A percentile compares a stretch with the other conserved stretches of the same genome.
These are phyloP conservation scores for Mrakia blollopis DNA, from an alignment of 768 basidiomycete species.

Conservation along the genomic window DNA sequence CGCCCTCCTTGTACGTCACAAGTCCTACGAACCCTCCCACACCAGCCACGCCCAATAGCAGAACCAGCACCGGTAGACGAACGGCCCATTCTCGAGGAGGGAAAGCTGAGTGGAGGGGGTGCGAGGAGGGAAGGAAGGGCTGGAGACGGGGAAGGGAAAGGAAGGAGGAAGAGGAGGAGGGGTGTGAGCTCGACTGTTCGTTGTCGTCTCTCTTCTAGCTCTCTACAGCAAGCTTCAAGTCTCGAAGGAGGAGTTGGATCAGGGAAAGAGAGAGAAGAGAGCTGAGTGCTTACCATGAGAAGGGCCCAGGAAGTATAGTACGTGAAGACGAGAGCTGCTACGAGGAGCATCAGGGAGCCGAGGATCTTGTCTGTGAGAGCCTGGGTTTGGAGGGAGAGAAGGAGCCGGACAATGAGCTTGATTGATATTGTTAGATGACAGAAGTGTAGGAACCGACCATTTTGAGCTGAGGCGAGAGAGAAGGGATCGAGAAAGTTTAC, in stretches of 20 bases:
- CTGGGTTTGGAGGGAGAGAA: slow-evolving; percentile 45
- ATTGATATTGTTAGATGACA: no score
- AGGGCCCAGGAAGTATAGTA: slow-evolving; percentile 88
- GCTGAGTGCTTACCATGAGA: background rate
- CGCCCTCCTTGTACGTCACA: slow-evolving; percentile 69
- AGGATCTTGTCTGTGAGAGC: slow-evolving; percentile 72
- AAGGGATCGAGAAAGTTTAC: no score
- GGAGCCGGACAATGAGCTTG: background rate
- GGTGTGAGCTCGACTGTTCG: background rate
- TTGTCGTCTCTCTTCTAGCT: no score
- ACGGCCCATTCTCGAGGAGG: slow-evolving; percentile 90
- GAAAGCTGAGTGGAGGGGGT: slow-evolving; percentile 58
- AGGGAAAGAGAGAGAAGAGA: background rate
- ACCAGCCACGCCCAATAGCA: slow-evolving; percentile 71
- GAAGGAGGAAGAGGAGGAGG: background rate
- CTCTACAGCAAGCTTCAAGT: no score
- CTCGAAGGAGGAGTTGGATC: background rate
- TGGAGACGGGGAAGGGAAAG: background rate
- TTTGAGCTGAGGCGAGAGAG: no score
- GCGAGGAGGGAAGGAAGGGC: slow-evolving; percentile 16
- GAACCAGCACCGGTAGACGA: slow-evolving; percentile 72
- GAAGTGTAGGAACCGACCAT: no score
- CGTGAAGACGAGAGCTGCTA: slow-evolving; percentile 67
- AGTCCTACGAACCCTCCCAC: slow-evolving; percentile 75
- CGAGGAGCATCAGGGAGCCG: slow-evolving; percentile 72